A percentile compares a stretch with the other conserved stretches of the same genome.
phyloP scores from a whole-genome alignment of 257 asterid species.

The Dorcoceras hygrometricum region DNA sequence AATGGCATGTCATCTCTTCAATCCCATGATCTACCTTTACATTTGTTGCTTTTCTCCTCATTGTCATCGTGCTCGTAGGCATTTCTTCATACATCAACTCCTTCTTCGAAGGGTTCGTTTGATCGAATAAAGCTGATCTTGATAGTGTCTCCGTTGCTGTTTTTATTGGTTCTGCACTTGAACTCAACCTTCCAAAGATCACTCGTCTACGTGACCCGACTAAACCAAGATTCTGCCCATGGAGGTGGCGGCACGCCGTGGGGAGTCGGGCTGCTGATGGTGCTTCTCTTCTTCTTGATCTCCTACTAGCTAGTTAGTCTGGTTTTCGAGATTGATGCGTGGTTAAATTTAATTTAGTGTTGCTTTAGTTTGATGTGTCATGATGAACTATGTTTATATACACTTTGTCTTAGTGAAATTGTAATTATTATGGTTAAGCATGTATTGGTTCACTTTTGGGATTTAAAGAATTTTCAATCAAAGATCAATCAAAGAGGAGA shows the following conservation, averaged over 20 bases:
- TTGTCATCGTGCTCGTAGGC: neutral
- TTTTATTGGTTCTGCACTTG: neutral
- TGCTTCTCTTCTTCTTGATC: neutral
- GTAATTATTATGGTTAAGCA: no score
- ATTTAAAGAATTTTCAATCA: no score
- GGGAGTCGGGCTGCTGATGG: neutral
- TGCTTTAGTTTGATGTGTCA: neutral
- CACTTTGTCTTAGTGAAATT: no score
- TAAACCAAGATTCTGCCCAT: neutral
- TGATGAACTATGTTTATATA: neutral
- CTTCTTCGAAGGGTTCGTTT: neutral
- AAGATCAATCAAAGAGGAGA: no score
- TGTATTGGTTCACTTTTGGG: no score
- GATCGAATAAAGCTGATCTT: neutral
- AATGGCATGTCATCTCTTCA: neutral
- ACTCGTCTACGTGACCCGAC: neutral
- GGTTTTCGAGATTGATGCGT: no score
- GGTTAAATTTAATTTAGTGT: no score
- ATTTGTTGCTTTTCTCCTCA: neutral
- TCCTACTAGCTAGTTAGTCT: neutral
- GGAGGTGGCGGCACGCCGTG: neutral
- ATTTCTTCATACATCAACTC: neutral
- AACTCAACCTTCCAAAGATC: neutral
- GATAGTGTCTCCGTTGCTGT: neutral
- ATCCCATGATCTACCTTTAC: neutral